Conservation (phyloP, 2,329 filamentous ascomycete species). For the Stemphylium beticola region DNA sequence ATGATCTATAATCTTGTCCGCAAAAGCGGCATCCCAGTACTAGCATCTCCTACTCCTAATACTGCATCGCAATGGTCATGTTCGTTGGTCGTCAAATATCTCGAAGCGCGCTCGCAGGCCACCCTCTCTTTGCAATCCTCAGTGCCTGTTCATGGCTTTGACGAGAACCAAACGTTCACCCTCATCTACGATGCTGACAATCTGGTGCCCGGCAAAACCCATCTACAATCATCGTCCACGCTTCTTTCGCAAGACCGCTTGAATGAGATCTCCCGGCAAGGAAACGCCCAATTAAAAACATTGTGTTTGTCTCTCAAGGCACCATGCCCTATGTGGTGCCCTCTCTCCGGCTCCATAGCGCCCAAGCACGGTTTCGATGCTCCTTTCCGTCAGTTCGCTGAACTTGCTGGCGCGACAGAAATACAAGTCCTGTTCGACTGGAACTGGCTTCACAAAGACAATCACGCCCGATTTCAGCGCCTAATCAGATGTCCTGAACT, state of each 20-base stretch:
- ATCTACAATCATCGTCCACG: conserved; percentile 3
- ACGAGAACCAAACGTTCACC: conserved; percentile 18
- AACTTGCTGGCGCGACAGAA: conserved; percentile 20
- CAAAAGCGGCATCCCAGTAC: conserved; percentile 18
- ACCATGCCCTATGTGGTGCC: conserved; percentile 18
- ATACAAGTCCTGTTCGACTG: conserved; percentile 22
- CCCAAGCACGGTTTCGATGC: conserved; percentile 10
- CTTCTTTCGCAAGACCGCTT: conserved; percentile 8
- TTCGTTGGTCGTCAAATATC: conserved; percentile 18
- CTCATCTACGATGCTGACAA: conserved; percentile 27
- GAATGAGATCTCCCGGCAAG: conserved; percentile 13
- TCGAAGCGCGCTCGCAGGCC: conserved; percentile 13
- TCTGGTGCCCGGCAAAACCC: conserved; percentile 15
- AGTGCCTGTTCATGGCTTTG: conserved; percentile 10
- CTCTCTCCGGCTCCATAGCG: neutral
- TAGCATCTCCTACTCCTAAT: conserved; percentile 14
- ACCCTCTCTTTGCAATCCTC: conserved; percentile 19
- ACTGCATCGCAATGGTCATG: conserved; percentile 11
- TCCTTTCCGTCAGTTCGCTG: conserved; percentile 9
- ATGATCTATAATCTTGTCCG: conserved; percentile 8
- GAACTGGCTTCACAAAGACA: conserved; percentile 22
- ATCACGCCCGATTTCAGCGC: conserved; percentile 8
- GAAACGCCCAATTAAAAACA: conserved; percentile 17
- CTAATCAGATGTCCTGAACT: conserved; percentile 14
- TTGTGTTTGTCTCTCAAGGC: conserved; percentile 8